Base-by-base conservation (phyloP, 2,329 filamentous ascomycete species). In the Sporothrix humicola region DNA sequence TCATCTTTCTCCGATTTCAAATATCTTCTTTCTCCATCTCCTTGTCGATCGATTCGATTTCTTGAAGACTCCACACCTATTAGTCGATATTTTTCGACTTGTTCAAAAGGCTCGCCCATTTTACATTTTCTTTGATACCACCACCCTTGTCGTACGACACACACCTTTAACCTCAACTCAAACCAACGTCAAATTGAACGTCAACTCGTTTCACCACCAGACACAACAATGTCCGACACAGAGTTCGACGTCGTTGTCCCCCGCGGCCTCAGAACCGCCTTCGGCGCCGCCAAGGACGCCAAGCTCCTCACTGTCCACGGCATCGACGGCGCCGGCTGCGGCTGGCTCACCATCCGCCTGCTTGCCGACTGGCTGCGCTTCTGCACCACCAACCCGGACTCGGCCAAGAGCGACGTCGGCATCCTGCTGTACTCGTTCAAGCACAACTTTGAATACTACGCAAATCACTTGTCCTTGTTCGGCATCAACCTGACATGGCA, bases 401-500 rank as follows among this genome's bases (percentile, higher is more conserved):
- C 44, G 1, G 72, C 26, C 6, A 68, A 69, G 54, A 72, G 73
- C 70, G 68, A 71, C n/a, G 37, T 75, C 12, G 75, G 66, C 37
- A n/a, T 77, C 37, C 70, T 74, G 23, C 26, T 76, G 26, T 76
- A 73, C 54, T 75, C 76, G 48, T 56, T 76, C 13, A 66, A 72
- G 20, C 73, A 75, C 37, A 68, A 69, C 46, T 76, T 76, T 72
- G 71, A 72, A 4, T 74, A 75, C 63, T 77, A 73, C 17, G 63
- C 73, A 20, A 9, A 31, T n/a, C 71, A 72, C 26, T 63, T 77
- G 23, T 26, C 58, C 1, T 71, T 42, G 10, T 73, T 75, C 56
- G 76, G 75, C 68, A 75, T 77, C 56, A 71, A 76, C 61, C 72
- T 77, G 12, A 26, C 66, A 3, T 26, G 37, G 10, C 48, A 69